Percentiles rank a stretch among this genome's conserved stretches.
Evolutionary conservation across 306 rosid species (phyloP).

Genomic region (Ammopiptanthus mongolicus): DNA sequence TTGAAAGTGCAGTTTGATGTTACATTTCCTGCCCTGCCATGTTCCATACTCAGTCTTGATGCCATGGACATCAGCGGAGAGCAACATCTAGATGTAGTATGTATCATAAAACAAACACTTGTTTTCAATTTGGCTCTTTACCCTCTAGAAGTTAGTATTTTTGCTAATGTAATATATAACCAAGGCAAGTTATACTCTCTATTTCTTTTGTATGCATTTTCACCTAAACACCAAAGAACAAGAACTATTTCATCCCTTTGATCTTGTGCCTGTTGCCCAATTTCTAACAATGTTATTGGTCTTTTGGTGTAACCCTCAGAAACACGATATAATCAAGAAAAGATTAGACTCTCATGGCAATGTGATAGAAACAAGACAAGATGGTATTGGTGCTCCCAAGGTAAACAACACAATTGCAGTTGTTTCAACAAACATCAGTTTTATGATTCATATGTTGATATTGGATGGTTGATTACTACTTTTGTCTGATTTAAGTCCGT

Average conservation of each 20-base stretch:
- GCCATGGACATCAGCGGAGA: slow-evolving; percentile 99
- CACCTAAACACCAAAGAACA: background rate
- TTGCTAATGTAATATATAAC: background rate
- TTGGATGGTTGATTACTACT: background rate
- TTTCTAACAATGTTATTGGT: background rate
- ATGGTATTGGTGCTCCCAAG: slow-evolving; percentile 91
- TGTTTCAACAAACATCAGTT: background rate
- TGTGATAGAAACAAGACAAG: slow-evolving; percentile 85
- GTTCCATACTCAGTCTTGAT: slow-evolving; percentile 90
- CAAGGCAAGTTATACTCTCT: background rate
- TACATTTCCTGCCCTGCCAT: slow-evolving; percentile 89
- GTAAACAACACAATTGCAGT: slow-evolving; percentile 30
- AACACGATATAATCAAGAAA: slow-evolving; percentile 89
- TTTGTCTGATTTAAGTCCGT: background rate
- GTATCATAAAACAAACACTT: slow-evolving; percentile 17
- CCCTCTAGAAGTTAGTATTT: background rate
- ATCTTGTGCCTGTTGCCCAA: background rate
- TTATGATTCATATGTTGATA: background rate
- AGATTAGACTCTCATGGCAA: slow-evolving; percentile 84
- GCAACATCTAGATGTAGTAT: slow-evolving; percentile 93
- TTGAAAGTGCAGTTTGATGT: slow-evolving; percentile 89
- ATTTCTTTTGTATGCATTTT: background rate
- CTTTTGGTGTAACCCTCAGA: slow-evolving; percentile 44
- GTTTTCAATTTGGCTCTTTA: background rate
- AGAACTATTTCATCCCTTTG: background rate